Percentiles rank a stretch among this genome's conserved stretches.
Conservation (phyloP, 768 basidiomycete genomes). For the Lactifluus piperatus region DNA sequence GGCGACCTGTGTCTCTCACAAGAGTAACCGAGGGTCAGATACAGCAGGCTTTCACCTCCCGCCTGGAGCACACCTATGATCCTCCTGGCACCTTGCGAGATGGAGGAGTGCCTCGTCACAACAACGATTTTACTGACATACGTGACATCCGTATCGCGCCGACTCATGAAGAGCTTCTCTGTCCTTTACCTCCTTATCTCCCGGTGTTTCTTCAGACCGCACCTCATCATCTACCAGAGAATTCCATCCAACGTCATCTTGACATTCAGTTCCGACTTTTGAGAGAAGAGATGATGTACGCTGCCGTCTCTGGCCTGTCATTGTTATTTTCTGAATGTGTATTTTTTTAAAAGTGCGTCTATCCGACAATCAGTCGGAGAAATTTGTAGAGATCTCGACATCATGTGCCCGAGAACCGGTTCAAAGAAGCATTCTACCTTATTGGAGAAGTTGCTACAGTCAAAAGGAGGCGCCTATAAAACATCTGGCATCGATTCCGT, state of each 20-base stretch:
- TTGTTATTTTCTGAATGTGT: neutral
- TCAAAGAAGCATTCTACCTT: conserved; percentile 26
- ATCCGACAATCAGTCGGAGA: conserved; percentile 19
- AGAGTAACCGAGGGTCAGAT: conserved; percentile 17
- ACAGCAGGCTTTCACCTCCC: conserved; percentile 33
- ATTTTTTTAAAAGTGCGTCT: conserved; percentile 9
- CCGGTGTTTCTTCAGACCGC: conserved; percentile 52
- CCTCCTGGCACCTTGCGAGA: conserved; percentile 44
- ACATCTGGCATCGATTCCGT: conserved; percentile 37
- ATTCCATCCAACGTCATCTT: conserved; percentile 55
- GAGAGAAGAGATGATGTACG: conserved; percentile 62
- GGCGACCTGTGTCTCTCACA: neutral
- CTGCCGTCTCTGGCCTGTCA: neutral
- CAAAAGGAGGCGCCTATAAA: conserved; percentile 51
- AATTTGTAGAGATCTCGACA: conserved; percentile 17
- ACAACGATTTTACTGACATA: conserved; percentile 57
- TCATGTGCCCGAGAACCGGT: conserved; percentile 1
- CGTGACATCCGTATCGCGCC: conserved; percentile 57
- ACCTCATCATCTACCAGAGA: conserved; percentile 49
- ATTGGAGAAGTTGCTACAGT: conserved; percentile 39
- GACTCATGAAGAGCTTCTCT: conserved; percentile 56
- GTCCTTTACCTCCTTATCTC: conserved; percentile 41
- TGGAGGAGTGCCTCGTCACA: conserved; percentile 47
- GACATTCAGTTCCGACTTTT: conserved; percentile 72
- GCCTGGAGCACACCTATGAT: conserved; percentile 36